Evolutionary conservation across 2,329 filamentous ascomycete genomes (phyloP).

Genomic region (Aspergillus sp.): DNA sequence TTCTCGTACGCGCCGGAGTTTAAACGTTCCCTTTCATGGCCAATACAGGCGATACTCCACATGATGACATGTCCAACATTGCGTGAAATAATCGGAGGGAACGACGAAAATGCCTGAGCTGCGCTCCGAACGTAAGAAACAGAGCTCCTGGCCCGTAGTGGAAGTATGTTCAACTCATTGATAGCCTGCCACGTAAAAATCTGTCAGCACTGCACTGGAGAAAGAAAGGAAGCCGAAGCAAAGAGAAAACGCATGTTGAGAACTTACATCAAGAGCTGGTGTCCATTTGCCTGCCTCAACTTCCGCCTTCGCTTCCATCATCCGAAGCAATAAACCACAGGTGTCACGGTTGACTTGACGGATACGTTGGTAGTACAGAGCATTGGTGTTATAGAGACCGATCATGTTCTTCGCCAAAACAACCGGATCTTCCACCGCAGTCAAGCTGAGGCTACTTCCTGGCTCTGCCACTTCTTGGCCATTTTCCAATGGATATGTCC

Average conservation of each 20-base stretch:
- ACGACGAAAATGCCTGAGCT: conserved; percentile 70
- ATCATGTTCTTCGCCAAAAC: conserved; percentile 58
- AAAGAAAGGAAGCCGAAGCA: background rate
- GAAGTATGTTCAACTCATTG: conserved; percentile 67
- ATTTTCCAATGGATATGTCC: conserved; percentile 34
- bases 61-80: conserved; percentile 87
- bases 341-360: conserved; percentile 52
- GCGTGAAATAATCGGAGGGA: conserved; percentile 74
- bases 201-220: conserved; percentile 4
- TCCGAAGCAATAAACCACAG: conserved; percentile 52
- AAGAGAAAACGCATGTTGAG: conserved; percentile 1
- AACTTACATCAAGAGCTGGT: conserved; percentile 58
- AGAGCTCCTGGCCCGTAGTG: conserved; percentile 66
- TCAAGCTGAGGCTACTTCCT: conserved; percentile 52
- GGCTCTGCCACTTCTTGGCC: conserved; percentile 38
- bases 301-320: conserved; percentile 54
- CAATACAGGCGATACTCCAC: conserved; percentile 87
- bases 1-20: conserved; percentile 63
- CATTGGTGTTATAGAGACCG: conserved; percentile 54
- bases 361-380: conserved; percentile 56
- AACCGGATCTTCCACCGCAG: conserved; percentile 61
- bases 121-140: conserved; percentile 70
- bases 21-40: conserved; percentile 66
- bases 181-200: conserved; percentile 53
- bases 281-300: conserved; percentile 56